Evolutionary conservation across 2,329 filamentous ascomycete genomes (phyloP).

Genomic region (Colletotrichum australisinense): DNA sequence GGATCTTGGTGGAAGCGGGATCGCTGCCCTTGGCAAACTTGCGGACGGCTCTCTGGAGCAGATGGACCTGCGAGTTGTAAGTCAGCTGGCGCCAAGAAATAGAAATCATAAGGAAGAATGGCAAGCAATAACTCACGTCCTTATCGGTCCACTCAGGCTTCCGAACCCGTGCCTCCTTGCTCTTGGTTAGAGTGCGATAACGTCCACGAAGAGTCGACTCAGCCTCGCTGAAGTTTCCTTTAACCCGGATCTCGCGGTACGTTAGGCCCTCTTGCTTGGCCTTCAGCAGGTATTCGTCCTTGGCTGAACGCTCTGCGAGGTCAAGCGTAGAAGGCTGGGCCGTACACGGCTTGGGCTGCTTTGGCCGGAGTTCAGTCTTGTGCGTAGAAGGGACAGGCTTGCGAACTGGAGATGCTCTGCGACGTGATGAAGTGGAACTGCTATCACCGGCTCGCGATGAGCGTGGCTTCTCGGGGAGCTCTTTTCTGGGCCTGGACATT

Average conservation of each 20-base stretch:
- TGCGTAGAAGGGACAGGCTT: not conserved
- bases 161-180: constrained; percentile 69
- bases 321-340: not conserved
- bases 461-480: constrained; percentile 28
- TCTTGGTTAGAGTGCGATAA: constrained; percentile 73
- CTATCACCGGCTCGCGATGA: not conserved
- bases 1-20: constrained; percentile 51
- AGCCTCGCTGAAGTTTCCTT: constrained; percentile 69
- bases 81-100: not conserved
- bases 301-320: constrained; percentile 35
- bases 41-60: constrained; percentile 57
- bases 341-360: constrained; percentile 18
- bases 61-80: constrained; percentile 48
- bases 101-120: not conserved
- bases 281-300: constrained; percentile 64
- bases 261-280: constrained; percentile 67
- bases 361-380: constrained; percentile 21
- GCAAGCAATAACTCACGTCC: constrained; percentile 67
- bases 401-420: not conserved
- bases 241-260: constrained; percentile 71
- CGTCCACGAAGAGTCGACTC: constrained; percentile 80
- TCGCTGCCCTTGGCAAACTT: constrained; percentile 47
- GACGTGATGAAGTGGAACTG: not conserved
- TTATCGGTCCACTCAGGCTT: constrained; percentile 71
- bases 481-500: constrained; percentile 21